Evolutionary conservation across 352 stramenopile genomes (phyloP).

Genomic region (Globisporangium nunn): DNA sequence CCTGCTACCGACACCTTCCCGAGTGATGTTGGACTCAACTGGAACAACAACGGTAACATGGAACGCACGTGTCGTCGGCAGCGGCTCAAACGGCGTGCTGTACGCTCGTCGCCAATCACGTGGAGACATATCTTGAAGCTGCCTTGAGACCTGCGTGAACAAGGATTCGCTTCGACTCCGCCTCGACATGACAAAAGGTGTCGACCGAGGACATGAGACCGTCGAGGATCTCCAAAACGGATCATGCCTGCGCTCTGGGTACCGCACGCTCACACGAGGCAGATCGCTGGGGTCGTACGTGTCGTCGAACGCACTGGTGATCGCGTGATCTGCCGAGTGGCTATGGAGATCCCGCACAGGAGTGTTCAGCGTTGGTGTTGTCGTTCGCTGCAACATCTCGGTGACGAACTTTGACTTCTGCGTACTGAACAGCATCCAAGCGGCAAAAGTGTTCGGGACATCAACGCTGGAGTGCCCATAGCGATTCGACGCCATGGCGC

Average conservation of each 20-base stretch:
- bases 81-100: slow-evolving; percentile 28
- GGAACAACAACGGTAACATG: slow-evolving; percentile 14
- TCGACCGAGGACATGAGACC: too few species aligned
- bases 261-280: slow-evolving; percentile 5
- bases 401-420: slow-evolving; percentile 34
- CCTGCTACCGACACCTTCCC: background rate
- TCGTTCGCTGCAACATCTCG: slow-evolving; percentile 21
- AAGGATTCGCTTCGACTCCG: background rate
- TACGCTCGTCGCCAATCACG: slow-evolving; percentile 23
- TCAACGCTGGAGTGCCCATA: slow-evolving; percentile 18
- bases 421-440: slow-evolving; percentile 22
- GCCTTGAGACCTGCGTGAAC: slow-evolving; percentile 14
- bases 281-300: slow-evolving; percentile 9
- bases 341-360: slow-evolving; percentile 1
- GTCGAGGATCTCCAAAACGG: slow-evolving; percentile 7
- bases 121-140: slow-evolving; percentile 11
- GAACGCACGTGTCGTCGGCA: slow-evolving; percentile 32
- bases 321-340: background rate
- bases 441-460: slow-evolving; percentile 9
- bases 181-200: background rate
- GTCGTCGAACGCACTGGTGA: background rate
- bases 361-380: slow-evolving; percentile 4
- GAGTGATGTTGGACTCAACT: background rate
- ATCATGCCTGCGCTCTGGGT: background rate
- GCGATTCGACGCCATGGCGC: slow-evolving; percentile 18